Evolutionary conservation across 2,329 filamentous ascomycete genomes (phyloP), one percentile per base, ranked within the genome.

Genomic region (Colletotrichum tropicale): DNA sequence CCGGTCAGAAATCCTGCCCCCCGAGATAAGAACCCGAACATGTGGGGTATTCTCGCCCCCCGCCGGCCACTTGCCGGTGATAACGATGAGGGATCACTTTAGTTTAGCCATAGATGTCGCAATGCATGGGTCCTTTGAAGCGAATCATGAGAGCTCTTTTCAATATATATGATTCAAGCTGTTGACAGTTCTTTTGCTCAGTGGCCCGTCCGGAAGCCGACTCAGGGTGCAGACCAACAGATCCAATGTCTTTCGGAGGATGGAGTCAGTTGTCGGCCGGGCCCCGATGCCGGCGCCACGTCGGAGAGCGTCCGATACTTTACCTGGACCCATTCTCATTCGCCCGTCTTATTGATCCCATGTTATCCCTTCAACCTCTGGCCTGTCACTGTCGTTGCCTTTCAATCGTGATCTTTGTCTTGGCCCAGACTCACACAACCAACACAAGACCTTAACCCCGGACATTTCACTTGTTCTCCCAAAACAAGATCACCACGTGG

Each of bases 251-350:
- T 43, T 26, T 52, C 24, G 7, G 36, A 32, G 12, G 1, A 30
- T 58, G 21, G 52, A 34, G 62, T 61, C 16, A 18, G 28, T 26
- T 15, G 26, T 72, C 52, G 70, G 70, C 64, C 34, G 28, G 16
- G 9, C n/a, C 70, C 64, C 70, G 64, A 68, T 72, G 70, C 70
- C 64, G 64, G 62, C 64, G 43, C 62, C 70, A 55, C 7, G 64
- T 68, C 70, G 70, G 52, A 68, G 5, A 36, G n/a, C 48, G 52
- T 13, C 52, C 70, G 70, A 72, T 52, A 61, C 26, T 24, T 52
- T 16, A 52, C 21, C 36, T 12, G 26, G 3, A 10, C 32, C n/a
- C 9, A 5, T 26, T 60, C 26, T 68, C 28, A 52, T 34, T 48
- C 34, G 34, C 52, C 30, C 12, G 6, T n/a, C n/a, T 61, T n/a